Percentiles rank a stretch among this genome's conserved stretches.
phyloP scores from a whole-genome alignment of 495 filamentous ascomycete species.

The Saxophila tyrrhenica region DNA sequence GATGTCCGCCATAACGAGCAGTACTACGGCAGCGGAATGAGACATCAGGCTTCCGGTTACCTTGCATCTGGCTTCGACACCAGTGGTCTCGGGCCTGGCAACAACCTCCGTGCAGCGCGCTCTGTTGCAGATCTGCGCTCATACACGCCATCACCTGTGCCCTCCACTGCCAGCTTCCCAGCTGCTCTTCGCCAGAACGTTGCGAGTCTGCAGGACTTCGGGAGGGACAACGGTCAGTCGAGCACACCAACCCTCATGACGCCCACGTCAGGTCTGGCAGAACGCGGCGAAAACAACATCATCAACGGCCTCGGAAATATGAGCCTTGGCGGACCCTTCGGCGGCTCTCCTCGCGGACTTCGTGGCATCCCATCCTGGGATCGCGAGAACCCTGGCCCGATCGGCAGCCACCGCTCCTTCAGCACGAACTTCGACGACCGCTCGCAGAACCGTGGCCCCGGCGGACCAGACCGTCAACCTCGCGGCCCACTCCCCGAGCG shows the following conservation, averaged over 20 bases:
- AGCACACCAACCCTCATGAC: constrained; percentile 62
- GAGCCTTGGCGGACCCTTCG: constrained; percentile 48
- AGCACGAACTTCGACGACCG: constrained; percentile 55
- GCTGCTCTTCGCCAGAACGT: constrained; percentile 52
- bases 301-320: constrained; percentile 57
- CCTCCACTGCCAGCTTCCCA: constrained; percentile 81
- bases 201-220: constrained; percentile 31
- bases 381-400: constrained; percentile 55
- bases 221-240: constrained; percentile 45
- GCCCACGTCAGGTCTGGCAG: constrained; percentile 54
- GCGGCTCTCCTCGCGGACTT: constrained; percentile 48
- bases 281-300: constrained; percentile 54
- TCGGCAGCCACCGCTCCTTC: constrained; percentile 74
- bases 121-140: constrained; percentile 93
- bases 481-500: constrained; percentile 69
- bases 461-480: constrained; percentile 64
- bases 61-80: constrained; percentile 41
- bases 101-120: constrained; percentile 87
- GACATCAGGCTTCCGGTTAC: constrained; percentile 60
- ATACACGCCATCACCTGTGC: constrained; percentile 86
- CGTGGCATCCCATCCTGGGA: constrained; percentile 58
- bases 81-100: constrained; percentile 40
- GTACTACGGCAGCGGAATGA: constrained; percentile 61
- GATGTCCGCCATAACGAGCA: constrained; percentile 66
- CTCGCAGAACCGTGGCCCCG: constrained; percentile 43